Percentiles rank a stretch among this genome's conserved stretches.
These are phyloP conservation scores for Leccinum aurantiacum DNA, from an alignment of 768 basidiomycete genomes.

Conservation along the genomic window DNA sequence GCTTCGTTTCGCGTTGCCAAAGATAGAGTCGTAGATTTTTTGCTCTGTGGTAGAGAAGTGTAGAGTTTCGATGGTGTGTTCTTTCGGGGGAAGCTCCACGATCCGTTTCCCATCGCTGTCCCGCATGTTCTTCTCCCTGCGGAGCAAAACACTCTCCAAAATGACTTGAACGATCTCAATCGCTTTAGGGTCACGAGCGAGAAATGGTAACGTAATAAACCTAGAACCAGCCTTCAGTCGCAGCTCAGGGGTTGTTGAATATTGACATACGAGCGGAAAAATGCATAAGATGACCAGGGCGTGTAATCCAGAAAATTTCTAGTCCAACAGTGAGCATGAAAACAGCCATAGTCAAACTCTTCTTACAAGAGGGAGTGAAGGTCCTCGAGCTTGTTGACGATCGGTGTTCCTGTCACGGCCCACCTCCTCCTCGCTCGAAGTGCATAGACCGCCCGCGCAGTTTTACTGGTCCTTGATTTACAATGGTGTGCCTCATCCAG, in stretches of 20 bases:
- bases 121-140: conserved; percentile 92
- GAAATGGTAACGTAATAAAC: conserved; percentile 90
- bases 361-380: conserved; percentile 83
- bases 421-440: conserved; percentile 77
- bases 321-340: conserved; percentile 8
- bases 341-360: conserved; percentile 38
- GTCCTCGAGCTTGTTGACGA: conserved; percentile 92
- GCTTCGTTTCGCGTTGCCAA: conserved; percentile 70
- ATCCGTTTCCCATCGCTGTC: conserved; percentile 85
- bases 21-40: conserved; percentile 88
- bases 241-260: background rate
- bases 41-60: conserved; percentile 79
- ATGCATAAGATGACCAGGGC: conserved; percentile 80
- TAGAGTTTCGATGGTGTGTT: conserved; percentile 72
- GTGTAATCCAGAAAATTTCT: conserved; percentile 78
- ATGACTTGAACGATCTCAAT: conserved; percentile 96
- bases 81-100: conserved; percentile 85
- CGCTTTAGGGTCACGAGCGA: conserved; percentile 87
- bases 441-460: conserved; percentile 86
- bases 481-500: conserved; percentile 95
- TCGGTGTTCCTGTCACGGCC: conserved; percentile 95
- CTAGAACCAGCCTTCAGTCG: conserved; percentile 37
- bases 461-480: conserved; percentile 86
- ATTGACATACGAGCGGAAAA: conserved; percentile 78
- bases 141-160: conserved; percentile 80